phyloP scores from a whole-genome alignment of 345 rosid species.

The Adansonia digitata region DNA sequence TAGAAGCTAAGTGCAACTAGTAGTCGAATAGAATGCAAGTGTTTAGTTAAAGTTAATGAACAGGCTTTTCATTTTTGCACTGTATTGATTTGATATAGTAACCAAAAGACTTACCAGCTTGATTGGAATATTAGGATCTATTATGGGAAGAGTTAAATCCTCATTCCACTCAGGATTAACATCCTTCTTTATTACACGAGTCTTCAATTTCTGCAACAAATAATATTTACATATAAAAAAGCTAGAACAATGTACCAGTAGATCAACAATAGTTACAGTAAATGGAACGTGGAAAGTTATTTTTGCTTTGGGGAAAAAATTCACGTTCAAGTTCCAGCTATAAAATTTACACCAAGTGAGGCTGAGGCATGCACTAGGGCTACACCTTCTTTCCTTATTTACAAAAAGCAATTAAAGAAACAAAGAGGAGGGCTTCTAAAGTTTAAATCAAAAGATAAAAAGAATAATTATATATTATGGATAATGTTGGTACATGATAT shows the following conservation, averaged over 20 bases:
- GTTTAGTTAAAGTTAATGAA: background rate
- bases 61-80: background rate
- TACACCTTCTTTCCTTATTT: background rate
- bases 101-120: conserved; percentile 42
- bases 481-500: no score
- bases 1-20: no score
- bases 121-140: conserved; percentile 54
- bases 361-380: background rate
- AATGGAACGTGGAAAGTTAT: background rate
- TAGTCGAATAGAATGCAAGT: background rate
- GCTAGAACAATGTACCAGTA: background rate
- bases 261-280: background rate
- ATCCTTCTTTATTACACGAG: conserved; percentile 72
- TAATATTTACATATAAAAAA: background rate
- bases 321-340: background rate
- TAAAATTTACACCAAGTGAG: background rate
- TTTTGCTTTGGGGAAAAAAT: background rate
- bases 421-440: background rate
- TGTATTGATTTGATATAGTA: background rate
- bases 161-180: conserved; percentile 95
- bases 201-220: conserved; percentile 68
- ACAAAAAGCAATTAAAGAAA: background rate
- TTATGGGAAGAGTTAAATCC: conserved; percentile 76
- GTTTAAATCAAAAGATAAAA: background rate
- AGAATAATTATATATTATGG: no score